Evolutionary conservation across 306 rosid species (phyloP), one percentile per base, ranked within the genome.

Genomic region (Senna siamea): DNA sequence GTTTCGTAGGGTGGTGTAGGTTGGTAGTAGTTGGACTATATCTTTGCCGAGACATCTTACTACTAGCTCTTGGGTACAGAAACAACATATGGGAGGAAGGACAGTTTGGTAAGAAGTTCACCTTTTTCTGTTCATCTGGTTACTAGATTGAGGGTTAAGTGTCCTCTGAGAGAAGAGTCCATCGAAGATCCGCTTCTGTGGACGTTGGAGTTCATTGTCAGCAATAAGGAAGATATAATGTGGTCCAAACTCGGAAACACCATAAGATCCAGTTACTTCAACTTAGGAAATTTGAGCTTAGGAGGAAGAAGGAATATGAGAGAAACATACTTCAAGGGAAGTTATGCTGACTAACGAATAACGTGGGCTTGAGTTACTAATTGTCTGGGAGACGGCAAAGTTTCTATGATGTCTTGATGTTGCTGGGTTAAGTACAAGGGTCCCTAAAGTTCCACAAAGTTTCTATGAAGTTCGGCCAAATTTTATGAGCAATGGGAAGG

Each of bases 1-100:
- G 85, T 63, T 77, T 66, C 82, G 7, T 74, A 72, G 83, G 71
- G 38, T 59, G 68, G 14, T 17, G 35, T 44, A 0, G 37, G 48
- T 61, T 18, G 79, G 67, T 62, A 54, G 44, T 73, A 40, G 51
- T 58, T 58, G 62, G 65, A 59, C 40, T 30, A 58, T 41, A 46
- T 44, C 70, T 62, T 70, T 14, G 0, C 18, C 22, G 14, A 13
- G 46, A 65, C 69, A 72, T 35, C 78, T 53, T 28, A 66, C 56
- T 19, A 50, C 77, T 51, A 37, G 76, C 74, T 69, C 59, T 64
- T 59, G 35, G 57, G 2, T 43, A 35, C 43, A 62, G 44, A 61
- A 23, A 60, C 10, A 38, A 51, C 23, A 30, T 62, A 17, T 59
- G 70, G 76, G 66, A 54, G 53, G 79, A 64, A 79, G 35, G 69